Evolutionary conservation across 805 yeast species (phyloP).

Genomic region (Isabelozyma heimii): DNA sequence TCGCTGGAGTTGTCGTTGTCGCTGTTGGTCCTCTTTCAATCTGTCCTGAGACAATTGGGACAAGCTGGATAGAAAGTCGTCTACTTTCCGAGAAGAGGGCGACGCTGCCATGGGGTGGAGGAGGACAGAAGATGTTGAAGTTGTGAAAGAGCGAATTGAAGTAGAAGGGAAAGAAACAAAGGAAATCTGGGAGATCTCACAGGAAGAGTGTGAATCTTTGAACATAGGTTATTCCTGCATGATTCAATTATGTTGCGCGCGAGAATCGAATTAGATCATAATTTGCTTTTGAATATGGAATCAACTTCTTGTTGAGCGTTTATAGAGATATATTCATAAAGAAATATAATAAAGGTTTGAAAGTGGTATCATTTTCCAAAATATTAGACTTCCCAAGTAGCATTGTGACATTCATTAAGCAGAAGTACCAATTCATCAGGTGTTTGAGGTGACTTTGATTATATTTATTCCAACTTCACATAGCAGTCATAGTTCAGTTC

Average conservation of each 20-base stretch:
- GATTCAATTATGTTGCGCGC: not conserved
- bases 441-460: too few relatives aligned
- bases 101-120: conserved; percentile 9
- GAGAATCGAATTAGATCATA: too few relatives aligned
- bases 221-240: not conserved
- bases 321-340: too few relatives aligned
- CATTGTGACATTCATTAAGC: too few relatives aligned
- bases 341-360: too few relatives aligned
- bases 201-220: not conserved
- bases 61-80: conserved; percentile 34
- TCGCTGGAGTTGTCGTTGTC: conserved; percentile 31
- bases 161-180: not conserved
- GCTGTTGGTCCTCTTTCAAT: conserved; percentile 30
- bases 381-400: too few relatives aligned
- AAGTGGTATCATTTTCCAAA: too few relatives aligned
- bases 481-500: too few relatives aligned
- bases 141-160: not conserved
- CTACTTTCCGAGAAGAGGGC: conserved; percentile 31
- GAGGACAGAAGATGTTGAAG: not conserved
- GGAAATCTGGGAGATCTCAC: not conserved
- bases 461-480: too few relatives aligned
- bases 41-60: conserved; percentile 36
- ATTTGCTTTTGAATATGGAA: too few relatives aligned
- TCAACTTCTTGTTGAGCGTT: too few relatives aligned
- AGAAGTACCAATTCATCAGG: too few relatives aligned